Evolutionary conservation across 495 filamentous ascomycete genomes (phyloP).

Genomic region (Aspergillus steynii): DNA sequence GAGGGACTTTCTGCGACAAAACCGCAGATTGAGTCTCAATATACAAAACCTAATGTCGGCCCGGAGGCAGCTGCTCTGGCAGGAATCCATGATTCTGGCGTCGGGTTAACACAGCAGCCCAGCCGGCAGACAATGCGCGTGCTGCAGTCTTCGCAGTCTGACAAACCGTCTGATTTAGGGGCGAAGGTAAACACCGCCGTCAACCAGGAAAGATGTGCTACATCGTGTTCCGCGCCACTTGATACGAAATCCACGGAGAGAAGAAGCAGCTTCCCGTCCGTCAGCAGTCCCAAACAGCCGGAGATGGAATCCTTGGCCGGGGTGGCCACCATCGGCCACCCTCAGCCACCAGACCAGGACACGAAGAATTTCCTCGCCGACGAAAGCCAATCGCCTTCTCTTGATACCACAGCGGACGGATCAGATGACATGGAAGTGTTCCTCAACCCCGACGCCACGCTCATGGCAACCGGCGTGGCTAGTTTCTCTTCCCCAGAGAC

Average conservation of each 20-base stretch:
- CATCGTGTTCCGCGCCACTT: conserved; percentile 12
- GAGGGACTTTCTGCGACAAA: not conserved
- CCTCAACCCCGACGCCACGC: conserved; percentile 17
- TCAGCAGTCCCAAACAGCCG: conserved; percentile 5
- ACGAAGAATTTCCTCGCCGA: conserved; percentile 16
- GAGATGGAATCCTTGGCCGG: conserved; percentile 12
- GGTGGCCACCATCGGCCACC: not conserved
- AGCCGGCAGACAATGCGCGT: conserved; percentile 22
- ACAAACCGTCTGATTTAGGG: conserved; percentile 9
- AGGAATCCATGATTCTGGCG: conserved; percentile 22
- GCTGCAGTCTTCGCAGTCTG: conserved; percentile 14
- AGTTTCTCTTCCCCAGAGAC: conserved; percentile 12
- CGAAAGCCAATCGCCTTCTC: not conserved
- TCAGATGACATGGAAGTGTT: conserved; percentile 21
- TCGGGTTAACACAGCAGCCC: conserved; percentile 21
- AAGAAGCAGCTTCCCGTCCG: conserved; percentile 2
- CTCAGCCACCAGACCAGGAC: conserved; percentile 12
- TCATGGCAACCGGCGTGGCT: conserved; percentile 2
- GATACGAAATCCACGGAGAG: conserved; percentile 5
- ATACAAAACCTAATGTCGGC: conserved; percentile 7
- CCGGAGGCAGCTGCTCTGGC: conserved; percentile 9
- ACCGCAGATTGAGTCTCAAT: conserved; percentile 17
- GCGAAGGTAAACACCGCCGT: not conserved
- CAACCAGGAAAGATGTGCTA: conserved; percentile 16
- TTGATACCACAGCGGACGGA: not conserved